Evolutionary conservation across 495 filamentous ascomycete genomes (phyloP).

Genomic region (Penicillium daleae): DNA sequence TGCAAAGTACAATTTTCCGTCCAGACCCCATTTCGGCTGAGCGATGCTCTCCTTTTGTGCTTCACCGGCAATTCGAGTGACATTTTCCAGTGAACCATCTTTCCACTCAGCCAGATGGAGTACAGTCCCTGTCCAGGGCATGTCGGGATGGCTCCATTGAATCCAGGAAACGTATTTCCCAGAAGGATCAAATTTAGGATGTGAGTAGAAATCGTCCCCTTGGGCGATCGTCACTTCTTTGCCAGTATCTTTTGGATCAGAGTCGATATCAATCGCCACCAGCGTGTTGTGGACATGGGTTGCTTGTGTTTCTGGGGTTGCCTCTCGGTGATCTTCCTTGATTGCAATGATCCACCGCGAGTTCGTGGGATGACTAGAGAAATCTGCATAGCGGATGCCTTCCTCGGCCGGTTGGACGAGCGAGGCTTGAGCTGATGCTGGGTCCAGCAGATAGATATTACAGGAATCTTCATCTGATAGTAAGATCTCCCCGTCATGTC

Average conservation of each 20-base stretch:
- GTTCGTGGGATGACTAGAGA: constrained; percentile 38
- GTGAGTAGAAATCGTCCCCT: constrained; percentile 54
- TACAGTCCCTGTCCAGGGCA: constrained; percentile 52
- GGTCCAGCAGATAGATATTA: constrained; percentile 41
- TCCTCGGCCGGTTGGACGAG: constrained; percentile 28
- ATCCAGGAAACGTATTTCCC: constrained; percentile 50
- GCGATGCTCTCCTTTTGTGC: constrained; percentile 37
- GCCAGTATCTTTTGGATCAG: constrained; percentile 12
- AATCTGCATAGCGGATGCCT: constrained; percentile 41
- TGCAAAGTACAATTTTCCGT: constrained; percentile 48
- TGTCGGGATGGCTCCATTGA: constrained; percentile 55
- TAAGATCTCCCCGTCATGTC: constrained; percentile 39
- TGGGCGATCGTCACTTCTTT: constrained; percentile 24
- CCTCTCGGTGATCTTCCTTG: constrained; percentile 50
- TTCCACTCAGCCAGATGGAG: constrained; percentile 44
- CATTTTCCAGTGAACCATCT: constrained; percentile 25
- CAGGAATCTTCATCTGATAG: constrained; percentile 44
- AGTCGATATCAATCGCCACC: constrained; percentile 28
- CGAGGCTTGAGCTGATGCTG: constrained; percentile 26
- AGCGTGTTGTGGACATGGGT: constrained; percentile 31
- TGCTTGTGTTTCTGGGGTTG: constrained; percentile 35
- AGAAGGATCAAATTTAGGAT: constrained; percentile 50
- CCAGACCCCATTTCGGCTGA: constrained; percentile 49
- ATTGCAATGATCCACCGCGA: constrained; percentile 46
- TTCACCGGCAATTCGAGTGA: constrained; percentile 36